Conservation (phyloP, 2,329 filamentous ascomycete species). For the Aspergillus novoparasiticus region DNA sequence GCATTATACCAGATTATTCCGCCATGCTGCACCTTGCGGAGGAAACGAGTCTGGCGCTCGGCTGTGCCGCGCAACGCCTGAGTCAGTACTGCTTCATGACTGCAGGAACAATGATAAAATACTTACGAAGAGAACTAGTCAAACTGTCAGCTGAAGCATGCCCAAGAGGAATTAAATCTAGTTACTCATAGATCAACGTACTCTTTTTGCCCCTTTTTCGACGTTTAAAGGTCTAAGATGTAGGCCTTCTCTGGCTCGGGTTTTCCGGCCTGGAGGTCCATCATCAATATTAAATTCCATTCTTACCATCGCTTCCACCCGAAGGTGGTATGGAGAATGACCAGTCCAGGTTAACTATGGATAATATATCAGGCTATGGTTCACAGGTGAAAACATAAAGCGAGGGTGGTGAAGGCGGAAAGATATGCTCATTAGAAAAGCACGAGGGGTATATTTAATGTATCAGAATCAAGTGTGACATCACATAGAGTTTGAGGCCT, state of each 20-base stretch:
- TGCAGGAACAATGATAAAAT: not conserved
- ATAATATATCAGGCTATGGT: not conserved
- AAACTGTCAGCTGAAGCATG: slow-evolving; percentile 13
- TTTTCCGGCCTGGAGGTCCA: slow-evolving; percentile 8
- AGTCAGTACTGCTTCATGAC: not conserved
- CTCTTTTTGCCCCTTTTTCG: slow-evolving; percentile 35
- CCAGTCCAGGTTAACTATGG: not conserved
- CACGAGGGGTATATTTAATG: slow-evolving; percentile 22
- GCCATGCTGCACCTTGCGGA: slow-evolving; percentile 42
- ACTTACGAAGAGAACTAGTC: slow-evolving; percentile 23
- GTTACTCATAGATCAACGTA: slow-evolving; percentile 25
- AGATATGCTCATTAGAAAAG: slow-evolving; percentile 10
- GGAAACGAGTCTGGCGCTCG: slow-evolving; percentile 31
- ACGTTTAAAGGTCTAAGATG: slow-evolving; percentile 34
- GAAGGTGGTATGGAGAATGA: not conserved
- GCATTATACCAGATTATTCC: slow-evolving; percentile 46
- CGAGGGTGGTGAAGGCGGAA: slow-evolving; percentile 4
- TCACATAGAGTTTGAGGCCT: slow-evolving; percentile 14
- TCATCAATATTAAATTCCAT: slow-evolving; percentile 25
- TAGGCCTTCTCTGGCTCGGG: slow-evolving; percentile 26
- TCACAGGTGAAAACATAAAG: not conserved
- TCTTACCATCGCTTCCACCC: slow-evolving; percentile 1
- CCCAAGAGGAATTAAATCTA: not conserved
- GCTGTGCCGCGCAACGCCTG: not conserved
- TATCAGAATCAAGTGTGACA: slow-evolving; percentile 19